These are phyloP conservation scores for Vanrija sp. DNA, from an alignment of 1,284 basidiomycete species.

Conservation along the genomic window DNA sequence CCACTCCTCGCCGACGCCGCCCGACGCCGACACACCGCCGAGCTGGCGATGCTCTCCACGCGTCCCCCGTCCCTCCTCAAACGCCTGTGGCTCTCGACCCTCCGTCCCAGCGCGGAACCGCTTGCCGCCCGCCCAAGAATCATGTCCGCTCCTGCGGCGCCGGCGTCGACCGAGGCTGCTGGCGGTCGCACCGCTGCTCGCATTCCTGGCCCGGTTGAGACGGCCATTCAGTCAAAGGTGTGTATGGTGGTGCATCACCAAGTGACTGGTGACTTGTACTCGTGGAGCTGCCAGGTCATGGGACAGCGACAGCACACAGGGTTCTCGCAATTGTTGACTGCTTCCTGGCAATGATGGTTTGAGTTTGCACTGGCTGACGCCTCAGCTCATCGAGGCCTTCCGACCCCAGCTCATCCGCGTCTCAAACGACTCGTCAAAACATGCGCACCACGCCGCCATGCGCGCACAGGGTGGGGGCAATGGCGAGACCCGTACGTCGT, in stretches of 20 bases:
- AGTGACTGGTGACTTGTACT: too few relatives aligned
- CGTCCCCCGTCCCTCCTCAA: slow-evolving; percentile 23
- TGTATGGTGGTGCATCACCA: background rate
- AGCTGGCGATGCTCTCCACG: slow-evolving; percentile 15
- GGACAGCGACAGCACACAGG: too few relatives aligned
- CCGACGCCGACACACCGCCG: background rate
- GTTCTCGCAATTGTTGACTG: too few relatives aligned
- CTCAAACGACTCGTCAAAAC: slow-evolving; percentile 48
- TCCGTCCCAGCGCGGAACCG: slow-evolving; percentile 7
- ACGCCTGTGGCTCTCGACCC: slow-evolving; percentile 20
- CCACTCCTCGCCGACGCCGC: background rate
- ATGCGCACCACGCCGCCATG: slow-evolving; percentile 48
- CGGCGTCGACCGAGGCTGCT: slow-evolving; percentile 2
- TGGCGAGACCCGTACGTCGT: slow-evolving; percentile 48
- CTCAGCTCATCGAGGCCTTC: slow-evolving; percentile 42
- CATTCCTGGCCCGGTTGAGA: slow-evolving; percentile 47
- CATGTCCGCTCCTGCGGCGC: background rate
- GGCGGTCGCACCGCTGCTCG: slow-evolving; percentile 21
- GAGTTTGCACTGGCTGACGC: background rate
- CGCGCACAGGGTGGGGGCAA: slow-evolving; percentile 43
- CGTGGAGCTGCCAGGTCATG: background rate
- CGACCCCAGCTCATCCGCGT: slow-evolving; percentile 42
- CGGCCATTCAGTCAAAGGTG: slow-evolving; percentile 45
- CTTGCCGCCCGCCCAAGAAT: too few relatives aligned
- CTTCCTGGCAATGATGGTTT: too few relatives aligned